Evolutionary conservation across 352 stramenopile genomes (phyloP).

Genomic region (Phytophthora niederhauseri): DNA sequence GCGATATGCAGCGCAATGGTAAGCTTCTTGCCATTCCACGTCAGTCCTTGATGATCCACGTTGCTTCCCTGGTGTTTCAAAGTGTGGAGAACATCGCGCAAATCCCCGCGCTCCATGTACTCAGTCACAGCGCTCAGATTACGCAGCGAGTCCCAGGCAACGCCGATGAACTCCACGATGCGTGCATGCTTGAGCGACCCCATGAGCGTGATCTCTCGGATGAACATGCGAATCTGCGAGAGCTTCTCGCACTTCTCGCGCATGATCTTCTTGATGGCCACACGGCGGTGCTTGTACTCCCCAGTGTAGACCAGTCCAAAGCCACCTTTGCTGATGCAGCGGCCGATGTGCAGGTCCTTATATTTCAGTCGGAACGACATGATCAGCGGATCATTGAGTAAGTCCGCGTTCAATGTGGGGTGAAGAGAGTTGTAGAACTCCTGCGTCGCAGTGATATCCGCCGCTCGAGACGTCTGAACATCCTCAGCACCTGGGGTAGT

Average conservation of each 20-base stretch:
- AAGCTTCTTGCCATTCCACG: conserved; percentile 59
- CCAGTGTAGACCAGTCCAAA: conserved; percentile 52
- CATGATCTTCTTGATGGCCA: conserved; percentile 53
- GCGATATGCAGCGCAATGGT: conserved; percentile 68
- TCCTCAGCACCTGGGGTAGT: conserved; percentile 20
- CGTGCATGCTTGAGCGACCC: conserved; percentile 57
- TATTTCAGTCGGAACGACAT: conserved; percentile 46
- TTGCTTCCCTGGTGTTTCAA: conserved; percentile 41
- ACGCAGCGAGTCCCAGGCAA: conserved; percentile 64
- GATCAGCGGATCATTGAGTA: conserved; percentile 47
- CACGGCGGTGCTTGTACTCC: conserved; percentile 38
- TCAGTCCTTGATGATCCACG: conserved; percentile 30
- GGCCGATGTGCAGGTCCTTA: conserved; percentile 41
- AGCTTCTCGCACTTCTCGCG: conserved; percentile 42
- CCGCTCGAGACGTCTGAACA: conserved; percentile 22
- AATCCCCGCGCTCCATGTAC: conserved; percentile 77
- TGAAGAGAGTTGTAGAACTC: conserved; percentile 53
- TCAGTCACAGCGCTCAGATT: conserved; percentile 69
- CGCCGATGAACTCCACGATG: conserved; percentile 77
- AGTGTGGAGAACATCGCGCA: conserved; percentile 59
- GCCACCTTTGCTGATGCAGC: conserved; percentile 50
- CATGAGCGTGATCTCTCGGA: conserved; percentile 73
- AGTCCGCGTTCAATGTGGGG: conserved; percentile 36
- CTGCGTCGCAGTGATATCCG: conserved; percentile 35
- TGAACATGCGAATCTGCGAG: conserved; percentile 44